Evolutionary conservation across 257 asterid genomes (phyloP).

Genomic region (Solanum pinnatisectum): DNA sequence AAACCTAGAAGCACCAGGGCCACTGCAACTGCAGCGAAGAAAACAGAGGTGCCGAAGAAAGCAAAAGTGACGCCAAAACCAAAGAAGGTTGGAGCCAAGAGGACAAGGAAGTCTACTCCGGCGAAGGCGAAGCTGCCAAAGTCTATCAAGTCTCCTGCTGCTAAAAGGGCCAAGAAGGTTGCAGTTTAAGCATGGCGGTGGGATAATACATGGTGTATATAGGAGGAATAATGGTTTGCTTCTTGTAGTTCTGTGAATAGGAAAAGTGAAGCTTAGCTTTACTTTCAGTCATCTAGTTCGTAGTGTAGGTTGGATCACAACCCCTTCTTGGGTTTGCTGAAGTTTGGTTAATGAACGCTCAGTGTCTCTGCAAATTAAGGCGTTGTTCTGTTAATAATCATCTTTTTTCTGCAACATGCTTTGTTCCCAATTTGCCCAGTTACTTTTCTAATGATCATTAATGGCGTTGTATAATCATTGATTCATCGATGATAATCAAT

Average conservation of each 20-base stretch:
- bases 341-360: background rate
- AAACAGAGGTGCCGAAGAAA: slow-evolving; percentile 7
- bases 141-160: slow-evolving; percentile 54
- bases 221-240: background rate
- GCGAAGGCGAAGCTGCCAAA: slow-evolving; percentile 48
- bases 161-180: slow-evolving; percentile 40
- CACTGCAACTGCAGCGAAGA: background rate
- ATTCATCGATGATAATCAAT: too few species aligned
- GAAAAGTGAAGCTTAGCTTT: background rate
- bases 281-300: background rate
- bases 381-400: background rate
- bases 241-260: background rate
- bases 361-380: background rate
- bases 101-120: slow-evolving; percentile 28
- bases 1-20: background rate
- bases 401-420: background rate
- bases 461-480: background rate
- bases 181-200: slow-evolving; percentile 8
- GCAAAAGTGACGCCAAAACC: slow-evolving; percentile 4
- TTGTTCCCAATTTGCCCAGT: background rate
- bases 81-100: slow-evolving; percentile 20
- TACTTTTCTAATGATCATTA: background rate
- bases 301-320: background rate
- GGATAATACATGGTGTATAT: background rate
- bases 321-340: background rate